These are phyloP conservation scores for Taphrina populina DNA, from an alignment of 1,139 yeast species.

Conservation along the genomic window DNA sequence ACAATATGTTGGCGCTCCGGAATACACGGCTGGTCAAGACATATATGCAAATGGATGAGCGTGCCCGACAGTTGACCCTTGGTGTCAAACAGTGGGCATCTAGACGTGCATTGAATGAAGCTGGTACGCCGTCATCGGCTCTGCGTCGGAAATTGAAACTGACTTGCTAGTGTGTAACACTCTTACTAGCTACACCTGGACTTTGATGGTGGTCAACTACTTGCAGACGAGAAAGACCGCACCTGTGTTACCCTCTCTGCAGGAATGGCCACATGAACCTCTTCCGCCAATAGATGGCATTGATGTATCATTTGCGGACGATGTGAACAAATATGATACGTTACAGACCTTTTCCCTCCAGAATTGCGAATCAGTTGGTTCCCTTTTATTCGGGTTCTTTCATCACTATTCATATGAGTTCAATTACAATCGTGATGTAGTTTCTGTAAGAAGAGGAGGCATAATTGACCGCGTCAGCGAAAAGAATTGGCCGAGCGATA, in stretches of 20 bases:
- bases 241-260: constrained; percentile 41
- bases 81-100: constrained; percentile 42
- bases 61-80: constrained; percentile 41
- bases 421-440: constrained; percentile 39
- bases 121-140: constrained; percentile 37
- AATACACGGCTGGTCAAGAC: constrained; percentile 41
- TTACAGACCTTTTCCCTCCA: constrained; percentile 37
- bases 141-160: constrained; percentile 35
- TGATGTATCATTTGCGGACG: constrained; percentile 40
- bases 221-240: constrained; percentile 39
- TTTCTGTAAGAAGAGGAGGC: constrained; percentile 41
- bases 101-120: constrained; percentile 41
- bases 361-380: constrained; percentile 40
- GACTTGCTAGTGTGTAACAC: constrained; percentile 35
- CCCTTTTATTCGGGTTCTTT: constrained; percentile 40
- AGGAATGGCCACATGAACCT: constrained; percentile 35
- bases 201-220: constrained; percentile 41
- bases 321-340: constrained; percentile 35
- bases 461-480: constrained; percentile 39
- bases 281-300: constrained; percentile 37
- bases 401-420: constrained; percentile 40
- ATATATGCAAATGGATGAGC: constrained; percentile 40
- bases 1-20: constrained; percentile 40
- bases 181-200: constrained; percentile 42
- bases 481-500: constrained; percentile 41